Conservation (phyloP, 2,329 filamentous ascomycete genomes). For the Diaporthe citriasiana region DNA sequence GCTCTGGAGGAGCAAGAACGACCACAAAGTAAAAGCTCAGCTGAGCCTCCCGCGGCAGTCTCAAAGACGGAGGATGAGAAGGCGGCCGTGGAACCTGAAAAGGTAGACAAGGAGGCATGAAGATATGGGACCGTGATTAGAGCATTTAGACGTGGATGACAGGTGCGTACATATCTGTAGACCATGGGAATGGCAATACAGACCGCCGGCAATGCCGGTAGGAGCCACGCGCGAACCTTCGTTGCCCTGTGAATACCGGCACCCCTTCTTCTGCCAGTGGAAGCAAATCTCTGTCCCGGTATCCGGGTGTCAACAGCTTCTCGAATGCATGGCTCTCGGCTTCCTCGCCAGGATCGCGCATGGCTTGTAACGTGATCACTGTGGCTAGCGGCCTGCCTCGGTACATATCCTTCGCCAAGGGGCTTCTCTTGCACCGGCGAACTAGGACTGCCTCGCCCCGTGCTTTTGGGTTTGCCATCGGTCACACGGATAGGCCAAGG, state of each 20-base stretch:
- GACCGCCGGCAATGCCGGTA: slow-evolving; percentile 5
- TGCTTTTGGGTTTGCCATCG: not conserved
- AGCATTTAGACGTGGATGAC: slow-evolving; percentile 23
- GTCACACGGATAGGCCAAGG: not conserved
- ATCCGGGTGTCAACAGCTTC: not conserved
- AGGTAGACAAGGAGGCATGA: slow-evolving; percentile 26
- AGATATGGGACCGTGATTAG: slow-evolving; percentile 4
- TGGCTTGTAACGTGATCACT: not conserved
- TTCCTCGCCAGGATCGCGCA: slow-evolving; percentile 7
- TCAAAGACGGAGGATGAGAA: slow-evolving; percentile 32
- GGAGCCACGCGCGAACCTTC: not conserved
- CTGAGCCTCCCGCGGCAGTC: slow-evolving; percentile 24
- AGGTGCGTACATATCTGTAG: slow-evolving; percentile 29
- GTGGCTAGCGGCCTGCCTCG: slow-evolving; percentile 67
- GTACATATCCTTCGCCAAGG: slow-evolving; percentile 86
- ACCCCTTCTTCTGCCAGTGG: not conserved
- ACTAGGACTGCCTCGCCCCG: not conserved
- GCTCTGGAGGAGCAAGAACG: slow-evolving; percentile 62
- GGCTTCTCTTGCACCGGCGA: slow-evolving; percentile 51
- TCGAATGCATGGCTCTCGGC: not conserved
- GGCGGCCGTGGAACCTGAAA: not conserved
- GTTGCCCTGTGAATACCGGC: not conserved
- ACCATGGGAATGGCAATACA: slow-evolving; percentile 19
- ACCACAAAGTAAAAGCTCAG: slow-evolving; percentile 9
- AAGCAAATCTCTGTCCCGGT: not conserved